Evolutionary conservation across 2,329 filamentous ascomycete genomes (phyloP), one percentile per base, ranked within the genome.

Genomic region (Huntiella moniliformis): DNA sequence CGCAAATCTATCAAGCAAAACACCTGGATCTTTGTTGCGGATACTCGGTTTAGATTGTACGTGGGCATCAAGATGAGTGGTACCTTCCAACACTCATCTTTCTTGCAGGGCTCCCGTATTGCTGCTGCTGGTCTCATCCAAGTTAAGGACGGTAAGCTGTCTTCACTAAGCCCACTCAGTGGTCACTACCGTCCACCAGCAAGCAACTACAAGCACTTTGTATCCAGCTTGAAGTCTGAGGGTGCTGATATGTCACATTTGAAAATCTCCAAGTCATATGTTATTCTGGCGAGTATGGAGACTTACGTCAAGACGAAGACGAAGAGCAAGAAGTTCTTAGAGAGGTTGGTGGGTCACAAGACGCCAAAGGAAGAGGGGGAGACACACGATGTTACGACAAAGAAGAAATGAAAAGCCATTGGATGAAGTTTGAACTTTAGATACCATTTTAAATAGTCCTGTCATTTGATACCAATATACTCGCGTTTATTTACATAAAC

Each of bases 11-110:
- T 86, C 35, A 82, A 78, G 59, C 85, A 85, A 51, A 87, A 88
- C 56, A 91, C 82, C 4, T 94, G 87, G 87, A 92, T 94, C 52
- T 95, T 93, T 55, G 86, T 87, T 5, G 80, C 82, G 17, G 86
- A 94, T 60, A 88, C 83, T 1, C 79, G 74, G 1, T 91, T 87
- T 58, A 75, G 82, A 1, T 67, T 94, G 0, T 94, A 93, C 58
- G 76, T 94, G 32, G 86, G 86, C 41, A 91, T 94, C 64, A 94
- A 95, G 56, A 76, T 82, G 58, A 80, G 77, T 3, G 87, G 87
- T 8, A 77, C 82, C 4, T 95, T 95, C 56, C 87, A 94, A 55
- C 87, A 94, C 60, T 87, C 80, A 10, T 91, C 83, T 0, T 94
- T 95, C 55, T 67, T 94, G 1, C 82, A 87, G 51, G 87, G 86